Evolutionary conservation across 768 basidiomycete genomes (phyloP), one percentile per base, ranked within the genome.

Genomic region (Symmetrospora coprosmae): DNA sequence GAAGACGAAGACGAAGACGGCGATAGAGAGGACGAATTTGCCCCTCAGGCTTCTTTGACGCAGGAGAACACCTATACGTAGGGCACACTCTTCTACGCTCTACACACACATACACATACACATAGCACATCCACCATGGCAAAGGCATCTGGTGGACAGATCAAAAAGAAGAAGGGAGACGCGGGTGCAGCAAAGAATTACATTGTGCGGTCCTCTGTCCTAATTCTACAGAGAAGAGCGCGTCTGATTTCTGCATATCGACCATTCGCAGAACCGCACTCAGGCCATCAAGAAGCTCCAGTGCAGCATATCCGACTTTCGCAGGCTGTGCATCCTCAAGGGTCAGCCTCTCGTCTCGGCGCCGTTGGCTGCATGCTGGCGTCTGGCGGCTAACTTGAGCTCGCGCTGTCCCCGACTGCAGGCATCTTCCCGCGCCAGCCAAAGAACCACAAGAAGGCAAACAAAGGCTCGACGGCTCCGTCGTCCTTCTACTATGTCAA

Each of bases 381-480:
- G 33, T 33, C 23, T 17, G 37, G 27, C n/a, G 37, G 49, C 34
- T n/a, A 4, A 52, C 27, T 6, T 5, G 16, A 47, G 8, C 9
- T 52, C 23, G 43, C 50, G 38, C 50, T 47, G 21, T 9, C 25
- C n/a, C n/a, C n/a, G n/a, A n/a, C 28, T 48, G 4, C 60, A 96
- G 91, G 92, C 13, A 92, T 99, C 69, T 96, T 92, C 72, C 94
- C 94, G 65, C 86, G 92, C 55, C 94, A 99, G 72, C 94, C 94
- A 25, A 81, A 82, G 45, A 83, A 81, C 74, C 82, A 81, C 67
- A 99, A 96, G 72, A 81, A 82, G 45, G 94, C 92, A 35, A 97
- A 97, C 76, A 97, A 94, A 72, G 94, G 92, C 1, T 92, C 88
- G 2, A 89, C 90, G 51, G 91, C 88, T 0, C 90, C 91, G 3